Percentiles rank a stretch among this genome's conserved stretches.
phyloP scores from a whole-genome alignment of 768 basidiomycete species.

The Lactarius tabidus region DNA sequence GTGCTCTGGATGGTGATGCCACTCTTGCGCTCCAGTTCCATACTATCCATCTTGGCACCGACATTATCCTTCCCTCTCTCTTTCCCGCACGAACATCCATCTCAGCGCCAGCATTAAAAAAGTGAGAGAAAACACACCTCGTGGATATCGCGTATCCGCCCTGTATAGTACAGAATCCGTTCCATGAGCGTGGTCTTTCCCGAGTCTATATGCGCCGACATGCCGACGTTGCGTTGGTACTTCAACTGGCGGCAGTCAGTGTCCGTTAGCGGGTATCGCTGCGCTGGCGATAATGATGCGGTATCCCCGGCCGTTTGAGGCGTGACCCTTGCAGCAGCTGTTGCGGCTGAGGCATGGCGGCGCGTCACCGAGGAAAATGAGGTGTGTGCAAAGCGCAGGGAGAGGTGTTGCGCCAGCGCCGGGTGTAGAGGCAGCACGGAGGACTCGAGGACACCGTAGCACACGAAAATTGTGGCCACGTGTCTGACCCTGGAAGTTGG shows the following conservation, averaged over 20 bases:
- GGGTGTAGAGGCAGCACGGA: neutral
- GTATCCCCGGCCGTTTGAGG: neutral
- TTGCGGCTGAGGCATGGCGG: conserved; percentile 15
- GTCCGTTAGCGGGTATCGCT: conserved; percentile 45
- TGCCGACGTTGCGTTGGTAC: conserved; percentile 91
- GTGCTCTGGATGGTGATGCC: conserved; percentile 99
- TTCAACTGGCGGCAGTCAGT: conserved; percentile 61
- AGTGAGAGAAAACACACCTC: conserved; percentile 67
- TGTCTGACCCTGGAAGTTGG: too few relatives aligned
- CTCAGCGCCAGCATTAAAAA: neutral
- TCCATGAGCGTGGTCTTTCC: conserved; percentile 99
- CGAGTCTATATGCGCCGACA: conserved; percentile 93
- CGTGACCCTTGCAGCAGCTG: conserved; percentile 4
- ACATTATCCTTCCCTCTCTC: conserved; percentile 92
- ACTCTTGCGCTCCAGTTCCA: conserved; percentile 98
- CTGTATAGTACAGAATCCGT: conserved; percentile 93
- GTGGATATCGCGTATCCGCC: conserved; percentile 92
- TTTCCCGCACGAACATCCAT: conserved; percentile 29
- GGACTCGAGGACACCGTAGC: neutral
- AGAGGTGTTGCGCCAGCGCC: neutral
- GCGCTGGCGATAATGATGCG: conserved; percentile 14
- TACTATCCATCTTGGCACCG: conserved; percentile 99
- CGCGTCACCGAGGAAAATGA: neutral
- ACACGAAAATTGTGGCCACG: neutral
- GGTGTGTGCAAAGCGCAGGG: neutral